phyloP scores from a whole-genome alignment of 192 early-diverging fungal species.

The Coemansia sp. region DNA sequence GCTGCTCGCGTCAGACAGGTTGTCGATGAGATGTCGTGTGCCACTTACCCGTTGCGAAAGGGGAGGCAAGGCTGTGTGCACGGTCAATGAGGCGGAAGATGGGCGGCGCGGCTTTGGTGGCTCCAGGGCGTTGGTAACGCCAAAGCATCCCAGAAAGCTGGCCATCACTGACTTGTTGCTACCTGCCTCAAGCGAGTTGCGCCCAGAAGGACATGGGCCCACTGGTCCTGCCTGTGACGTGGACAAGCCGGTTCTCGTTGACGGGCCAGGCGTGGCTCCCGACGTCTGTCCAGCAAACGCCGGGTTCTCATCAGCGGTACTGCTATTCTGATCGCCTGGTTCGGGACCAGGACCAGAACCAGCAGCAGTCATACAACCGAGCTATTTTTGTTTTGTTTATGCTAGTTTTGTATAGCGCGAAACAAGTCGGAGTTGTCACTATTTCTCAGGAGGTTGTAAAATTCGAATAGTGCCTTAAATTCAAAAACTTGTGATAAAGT shows the following conservation, averaged over 20 bases:
- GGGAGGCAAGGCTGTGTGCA: not conserved
- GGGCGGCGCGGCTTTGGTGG: slow-evolving; percentile 1
- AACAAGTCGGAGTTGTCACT: not conserved
- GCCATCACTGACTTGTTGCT: not conserved
- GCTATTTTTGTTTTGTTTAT: not conserved
- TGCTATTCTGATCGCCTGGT: not conserved
- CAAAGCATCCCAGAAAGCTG: slow-evolving; percentile 9
- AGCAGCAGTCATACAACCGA: slow-evolving; percentile 4
- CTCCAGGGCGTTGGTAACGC: slow-evolving; percentile 8
- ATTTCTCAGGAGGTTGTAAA: not conserved
- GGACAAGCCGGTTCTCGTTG: not conserved
- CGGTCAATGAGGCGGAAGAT: not conserved
- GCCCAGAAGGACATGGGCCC: not conserved
- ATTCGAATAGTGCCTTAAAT: not conserved
- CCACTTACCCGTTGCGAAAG: not conserved
- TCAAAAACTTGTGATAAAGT: not conserved
- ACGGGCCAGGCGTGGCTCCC: not conserved
- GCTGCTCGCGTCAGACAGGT: not conserved
- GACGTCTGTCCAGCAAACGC: not conserved
- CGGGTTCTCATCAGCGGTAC: not conserved
- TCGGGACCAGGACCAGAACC: not conserved
- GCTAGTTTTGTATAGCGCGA: not conserved
- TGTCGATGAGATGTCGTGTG: not conserved
- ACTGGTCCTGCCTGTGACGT: slow-evolving; percentile 1
- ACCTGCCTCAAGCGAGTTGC: not conserved